Conservation (phyloP, 176 grass and related monocot genomes). For the Cenchrus purpureus region DNA sequence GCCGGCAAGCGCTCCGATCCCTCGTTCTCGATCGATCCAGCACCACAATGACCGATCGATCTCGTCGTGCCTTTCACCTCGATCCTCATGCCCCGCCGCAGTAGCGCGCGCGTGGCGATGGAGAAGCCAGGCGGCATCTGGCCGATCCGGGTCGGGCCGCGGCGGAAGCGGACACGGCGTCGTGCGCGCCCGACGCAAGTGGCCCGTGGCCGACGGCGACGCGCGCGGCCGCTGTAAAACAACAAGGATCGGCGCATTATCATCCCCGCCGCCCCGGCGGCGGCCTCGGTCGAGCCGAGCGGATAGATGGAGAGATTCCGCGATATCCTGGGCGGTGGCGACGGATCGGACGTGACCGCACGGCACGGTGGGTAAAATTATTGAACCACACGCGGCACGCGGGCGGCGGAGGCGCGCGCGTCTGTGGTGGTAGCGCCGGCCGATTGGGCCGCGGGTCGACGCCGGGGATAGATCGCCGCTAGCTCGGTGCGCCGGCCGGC, state of each 20-base stretch:
- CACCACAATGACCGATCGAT: no score
- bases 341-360: background rate
- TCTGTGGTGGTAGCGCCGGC: background rate
- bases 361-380: background rate
- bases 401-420: background rate
- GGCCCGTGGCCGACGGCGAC: conserved; percentile 23
- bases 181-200: background rate
- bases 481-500: conserved; percentile 11
- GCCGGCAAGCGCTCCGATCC: conserved; percentile 13
- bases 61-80: background rate
- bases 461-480: conserved; percentile 18
- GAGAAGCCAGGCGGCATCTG: background rate
- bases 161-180: background rate
- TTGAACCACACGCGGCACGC: no score
- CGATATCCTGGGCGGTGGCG: conserved; percentile 4
- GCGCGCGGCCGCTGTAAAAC: conserved; percentile 22
- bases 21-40: background rate
- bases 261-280: no score
- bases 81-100: background rate
- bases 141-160: background rate
- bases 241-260: background rate
- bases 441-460: conserved; percentile 43
- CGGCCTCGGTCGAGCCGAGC: background rate
- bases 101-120: no score
- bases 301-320: background rate